phyloP scores from a whole-genome alignment of 331 rosid genomes.

The Ulmus americana region DNA sequence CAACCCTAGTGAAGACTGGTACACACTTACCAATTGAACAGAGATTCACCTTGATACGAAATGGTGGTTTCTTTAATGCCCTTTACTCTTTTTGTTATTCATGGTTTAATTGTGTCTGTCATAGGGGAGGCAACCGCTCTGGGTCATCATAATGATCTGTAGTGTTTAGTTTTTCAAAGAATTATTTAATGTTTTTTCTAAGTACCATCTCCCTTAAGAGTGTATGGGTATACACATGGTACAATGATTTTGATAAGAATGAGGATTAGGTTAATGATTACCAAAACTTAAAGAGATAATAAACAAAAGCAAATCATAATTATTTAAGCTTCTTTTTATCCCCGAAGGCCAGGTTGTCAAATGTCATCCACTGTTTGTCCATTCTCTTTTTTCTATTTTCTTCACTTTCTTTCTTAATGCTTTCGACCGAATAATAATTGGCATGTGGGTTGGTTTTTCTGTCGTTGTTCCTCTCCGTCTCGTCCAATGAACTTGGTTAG shows the following conservation, averaged over 20 bases:
- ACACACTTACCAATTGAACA: background rate
- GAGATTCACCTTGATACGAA: background rate
- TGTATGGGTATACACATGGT: constrained; percentile 38
- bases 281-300: constrained; percentile 18
- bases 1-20: background rate
- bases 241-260: constrained; percentile 52
- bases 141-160: constrained; percentile 43
- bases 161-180: constrained; percentile 23
- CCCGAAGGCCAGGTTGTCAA: constrained; percentile 24
- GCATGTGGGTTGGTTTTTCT: constrained; percentile 5
- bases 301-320: constrained; percentile 24
- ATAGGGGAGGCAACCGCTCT: constrained; percentile 48
- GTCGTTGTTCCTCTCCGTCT: background rate
- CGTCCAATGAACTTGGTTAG: constrained; percentile 14
- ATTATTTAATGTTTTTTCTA: constrained; percentile 25
- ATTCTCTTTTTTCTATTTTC: constrained; percentile 2
- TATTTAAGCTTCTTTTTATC: constrained; percentile 17
- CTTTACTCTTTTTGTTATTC: constrained; percentile 24
- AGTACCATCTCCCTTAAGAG: constrained; percentile 11
- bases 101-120: constrained; percentile 49
- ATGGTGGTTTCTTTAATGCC: constrained; percentile 18
- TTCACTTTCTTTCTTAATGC: constrained; percentile 7
- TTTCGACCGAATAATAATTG: constrained; percentile 22
- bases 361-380: constrained; percentile 7
- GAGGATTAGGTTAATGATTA: constrained; percentile 47